Percentiles rank a stretch among this genome's conserved stretches.
Conservation (phyloP, 177 flowering plant species). For the Vitis hybrid region DNA sequence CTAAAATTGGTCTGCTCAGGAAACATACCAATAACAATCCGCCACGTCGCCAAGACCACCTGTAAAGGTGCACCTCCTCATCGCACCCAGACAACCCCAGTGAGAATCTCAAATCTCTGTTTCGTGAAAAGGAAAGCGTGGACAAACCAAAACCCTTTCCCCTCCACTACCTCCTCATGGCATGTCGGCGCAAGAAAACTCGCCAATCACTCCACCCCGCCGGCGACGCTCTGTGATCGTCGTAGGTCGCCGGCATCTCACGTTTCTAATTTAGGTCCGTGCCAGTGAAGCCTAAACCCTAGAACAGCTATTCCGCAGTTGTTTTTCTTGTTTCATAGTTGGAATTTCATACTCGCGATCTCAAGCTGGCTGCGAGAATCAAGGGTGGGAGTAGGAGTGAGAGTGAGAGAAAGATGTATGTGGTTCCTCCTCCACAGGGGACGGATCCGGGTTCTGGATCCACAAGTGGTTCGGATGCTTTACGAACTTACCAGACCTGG, state of each 20-base stretch:
- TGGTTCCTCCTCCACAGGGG: constrained; percentile 62
- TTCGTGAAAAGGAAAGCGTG: not conserved
- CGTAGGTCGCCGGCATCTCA: constrained; percentile 7
- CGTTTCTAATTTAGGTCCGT: not conserved
- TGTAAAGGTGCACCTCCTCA: constrained; percentile 1
- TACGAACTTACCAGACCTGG: constrained; percentile 72
- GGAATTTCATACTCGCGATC: not conserved
- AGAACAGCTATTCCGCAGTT: not conserved
- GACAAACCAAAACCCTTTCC: too few relatives aligned
- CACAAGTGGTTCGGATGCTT: constrained; percentile 30
- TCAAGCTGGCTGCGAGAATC: not conserved
- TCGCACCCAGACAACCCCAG: not conserved
- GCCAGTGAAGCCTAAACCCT: not conserved
- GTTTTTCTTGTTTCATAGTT: not conserved
- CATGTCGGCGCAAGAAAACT: too few relatives aligned
- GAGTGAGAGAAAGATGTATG: constrained; percentile 49
- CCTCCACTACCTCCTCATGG: too few relatives aligned
- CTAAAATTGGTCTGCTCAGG: not conserved
- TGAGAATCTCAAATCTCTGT: not conserved
- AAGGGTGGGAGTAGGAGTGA: not conserved
- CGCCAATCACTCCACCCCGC: not conserved
- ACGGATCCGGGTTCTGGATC: constrained; percentile 51
- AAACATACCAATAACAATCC: not conserved
- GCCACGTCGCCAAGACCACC: not conserved
- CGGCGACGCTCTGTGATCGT: too few relatives aligned